Base-by-base conservation (phyloP, 2,329 filamentous ascomycete species). In the Ciborinia camelliae region DNA sequence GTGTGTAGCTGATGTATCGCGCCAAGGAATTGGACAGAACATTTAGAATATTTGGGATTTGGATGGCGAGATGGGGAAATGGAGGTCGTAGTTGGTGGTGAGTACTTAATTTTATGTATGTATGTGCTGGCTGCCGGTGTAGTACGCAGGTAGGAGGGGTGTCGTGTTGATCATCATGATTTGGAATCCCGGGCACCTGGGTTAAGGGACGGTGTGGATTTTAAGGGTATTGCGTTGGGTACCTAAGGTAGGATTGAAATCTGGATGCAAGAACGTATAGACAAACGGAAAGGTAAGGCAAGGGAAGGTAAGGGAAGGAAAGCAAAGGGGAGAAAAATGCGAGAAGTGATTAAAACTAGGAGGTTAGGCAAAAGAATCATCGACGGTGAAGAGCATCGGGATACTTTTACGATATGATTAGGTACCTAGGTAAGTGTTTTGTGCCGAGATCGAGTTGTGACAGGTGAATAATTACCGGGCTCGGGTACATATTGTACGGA, bases 101-200 rank as follows among this genome's bases (percentile, higher is more conserved):
- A 26, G 43, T 47, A 47, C n/a, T 5, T 3, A 2, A 10, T 47
- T 26, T 15, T 18, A 35, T 48, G 41, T 59, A 59, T 47, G 43
- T 60, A 60, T 60, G 30, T 50, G 57, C 28, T 60, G 54, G 39
- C 39, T 58, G n/a, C 54, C 39, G 39, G 28, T 5, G 54, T 45
- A n/a, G 28, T 57, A 57, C 54, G 28, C 39, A 57, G 54, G 28
- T 55, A 23, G 7, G 37, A 41, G 39, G 23, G 28, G 28, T 32
- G 39, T 23, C 45, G 54, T 32, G 54, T 23, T 43, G 54, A 58
- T 58, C 10, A 32, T 18, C 3, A 32, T 58, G 20, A 45, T 32
- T 58, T 58, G 20, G 20, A 20, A n/a, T 45, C 20, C 48, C 54
- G 26, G 41, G 12, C 18, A 58, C n/a, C 39, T 39, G 54, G 54